Evolutionary conservation across 257 asterid species (phyloP), one percentile per base, ranked within the genome.

Genomic region (Echites panduratus): DNA sequence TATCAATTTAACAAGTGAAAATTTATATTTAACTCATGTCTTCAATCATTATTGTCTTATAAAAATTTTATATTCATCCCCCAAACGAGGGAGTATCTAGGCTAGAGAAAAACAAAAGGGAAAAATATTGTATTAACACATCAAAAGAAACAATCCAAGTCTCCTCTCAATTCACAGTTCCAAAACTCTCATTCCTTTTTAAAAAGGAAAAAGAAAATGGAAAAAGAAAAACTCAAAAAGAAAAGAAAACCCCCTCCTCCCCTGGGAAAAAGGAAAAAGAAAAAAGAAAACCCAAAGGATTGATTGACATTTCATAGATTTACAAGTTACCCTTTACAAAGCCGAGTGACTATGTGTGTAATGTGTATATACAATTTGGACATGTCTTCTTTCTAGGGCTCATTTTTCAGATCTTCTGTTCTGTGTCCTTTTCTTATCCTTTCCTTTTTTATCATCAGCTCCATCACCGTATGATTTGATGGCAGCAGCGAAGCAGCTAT

Each of bases 301-400:
- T 22, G 79, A 59, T 47, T 68, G 70, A 62, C 24, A 29, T 67
- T 58, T 58, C 70, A 57, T 53, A 59, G 71, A 75, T 66, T 38
- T 79, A 70, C 79, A 66, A 70, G 32, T 70, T 70, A 13, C n/a
- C 7, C 64, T 79, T 56, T 70, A 53, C 69, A 56, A 57, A 38
- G 14, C 56, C 52, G 63, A 63, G 43, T 54, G 6, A 32, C 44
- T 70, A 69, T 24, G 11, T 26, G 11, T 62, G 22, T 3, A n/a
- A 10, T 26, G 11, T 62, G 13, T 62, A 62, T 79, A 64, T 77
- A 79, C 75, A 74, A 66, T 13, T 79, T 48, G 38, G 26, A 3
- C 32, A 11, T 41, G 24, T 40, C 49, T 9, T 54, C 45, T 43
- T 50, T n/a, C 19, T 1, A 4, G 43, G 66, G 41, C n/a, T 59